Evolutionary conservation across 768 basidiomycete species (phyloP).

Genomic region (Pleurotus djamor): DNA sequence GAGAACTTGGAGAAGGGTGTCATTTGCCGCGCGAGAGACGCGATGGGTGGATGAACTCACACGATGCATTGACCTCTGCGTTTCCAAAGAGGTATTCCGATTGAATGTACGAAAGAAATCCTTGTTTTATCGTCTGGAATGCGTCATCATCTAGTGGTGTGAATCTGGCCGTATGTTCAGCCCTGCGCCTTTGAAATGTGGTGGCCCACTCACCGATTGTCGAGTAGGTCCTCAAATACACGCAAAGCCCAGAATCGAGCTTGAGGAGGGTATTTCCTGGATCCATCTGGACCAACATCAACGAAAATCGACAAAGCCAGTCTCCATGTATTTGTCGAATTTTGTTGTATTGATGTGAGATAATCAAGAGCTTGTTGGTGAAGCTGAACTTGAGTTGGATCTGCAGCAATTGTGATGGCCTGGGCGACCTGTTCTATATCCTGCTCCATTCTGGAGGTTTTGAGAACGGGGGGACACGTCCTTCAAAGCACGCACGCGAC

Average conservation of each 20-base stretch:
- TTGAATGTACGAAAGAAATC: conserved; percentile 79
- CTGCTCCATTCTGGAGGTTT: conserved; percentile 54
- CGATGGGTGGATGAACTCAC: conserved; percentile 45
- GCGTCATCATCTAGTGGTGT: conserved; percentile 68
- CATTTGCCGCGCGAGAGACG: conserved; percentile 8
- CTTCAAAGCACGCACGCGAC: neutral
- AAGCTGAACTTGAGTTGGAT: conserved; percentile 65
- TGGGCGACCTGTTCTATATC: conserved; percentile 76
- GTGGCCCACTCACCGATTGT: conserved; percentile 54
- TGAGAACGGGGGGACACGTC: neutral
- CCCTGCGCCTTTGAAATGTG: neutral
- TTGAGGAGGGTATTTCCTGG: conserved; percentile 65
- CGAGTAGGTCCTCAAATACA: conserved; percentile 80
- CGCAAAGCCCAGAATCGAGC: conserved; percentile 80
- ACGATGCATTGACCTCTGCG: conserved; percentile 78
- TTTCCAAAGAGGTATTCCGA: conserved; percentile 85
- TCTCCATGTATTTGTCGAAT: conserved; percentile 76
- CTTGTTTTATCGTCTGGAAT: conserved; percentile 71
- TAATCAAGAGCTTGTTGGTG: conserved; percentile 89
- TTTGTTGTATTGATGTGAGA: conserved; percentile 73
- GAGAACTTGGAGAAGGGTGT: conserved; percentile 50
- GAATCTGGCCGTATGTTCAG: conserved; percentile 39
- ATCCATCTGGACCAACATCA: conserved; percentile 56
- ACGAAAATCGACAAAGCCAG: conserved; percentile 76
- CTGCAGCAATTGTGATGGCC: conserved; percentile 87